Percentiles rank a stretch among this genome's conserved stretches.
Conservation (phyloP, 805 yeast species). For the Maudiozyma turicensis region DNA sequence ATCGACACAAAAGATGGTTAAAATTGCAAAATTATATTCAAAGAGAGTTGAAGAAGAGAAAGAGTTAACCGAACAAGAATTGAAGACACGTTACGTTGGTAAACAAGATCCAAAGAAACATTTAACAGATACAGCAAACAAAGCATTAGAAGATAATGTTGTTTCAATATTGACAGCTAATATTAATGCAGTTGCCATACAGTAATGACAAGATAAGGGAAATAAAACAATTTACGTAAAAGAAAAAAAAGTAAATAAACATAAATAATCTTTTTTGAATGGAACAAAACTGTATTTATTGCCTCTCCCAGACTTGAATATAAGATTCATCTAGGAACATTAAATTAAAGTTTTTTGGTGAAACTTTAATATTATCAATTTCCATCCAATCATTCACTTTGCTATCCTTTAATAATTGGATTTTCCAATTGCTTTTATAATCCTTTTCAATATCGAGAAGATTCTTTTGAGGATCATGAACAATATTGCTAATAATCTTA, state of each 20-base stretch:
- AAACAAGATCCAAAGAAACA: slow-evolving; percentile 99
- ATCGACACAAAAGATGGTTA: slow-evolving; percentile 70
- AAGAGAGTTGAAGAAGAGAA: slow-evolving; percentile 87
- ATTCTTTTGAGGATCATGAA: slow-evolving; percentile 24
- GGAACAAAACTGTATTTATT: neutral
- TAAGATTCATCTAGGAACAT: slow-evolving; percentile 53
- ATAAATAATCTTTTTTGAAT: neutral
- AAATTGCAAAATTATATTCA: slow-evolving; percentile 81
- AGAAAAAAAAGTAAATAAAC: neutral
- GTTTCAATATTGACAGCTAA: slow-evolving; percentile 80
- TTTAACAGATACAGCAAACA: slow-evolving; percentile 78
- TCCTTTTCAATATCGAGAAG: slow-evolving; percentile 20
- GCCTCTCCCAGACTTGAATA: slow-evolving; percentile 57
- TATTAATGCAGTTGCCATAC: slow-evolving; percentile 83
- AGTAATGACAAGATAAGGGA: slow-evolving; percentile 38
- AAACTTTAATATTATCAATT: slow-evolving; percentile 42
- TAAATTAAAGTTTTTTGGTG: slow-evolving; percentile 43
- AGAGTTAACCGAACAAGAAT: slow-evolving; percentile 76
- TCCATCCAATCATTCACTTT: slow-evolving; percentile 45
- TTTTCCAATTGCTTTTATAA: slow-evolving; percentile 35
- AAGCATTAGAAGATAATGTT: slow-evolving; percentile 79
- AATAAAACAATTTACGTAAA: slow-evolving; percentile 16
- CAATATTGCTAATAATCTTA: slow-evolving; percentile 40
- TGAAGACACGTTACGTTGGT: slow-evolving; percentile 94
- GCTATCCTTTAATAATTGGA: slow-evolving; percentile 35